phyloP scores from a whole-genome alignment of 75 land plant species.

The Adiantum capillusveneris region DNA sequence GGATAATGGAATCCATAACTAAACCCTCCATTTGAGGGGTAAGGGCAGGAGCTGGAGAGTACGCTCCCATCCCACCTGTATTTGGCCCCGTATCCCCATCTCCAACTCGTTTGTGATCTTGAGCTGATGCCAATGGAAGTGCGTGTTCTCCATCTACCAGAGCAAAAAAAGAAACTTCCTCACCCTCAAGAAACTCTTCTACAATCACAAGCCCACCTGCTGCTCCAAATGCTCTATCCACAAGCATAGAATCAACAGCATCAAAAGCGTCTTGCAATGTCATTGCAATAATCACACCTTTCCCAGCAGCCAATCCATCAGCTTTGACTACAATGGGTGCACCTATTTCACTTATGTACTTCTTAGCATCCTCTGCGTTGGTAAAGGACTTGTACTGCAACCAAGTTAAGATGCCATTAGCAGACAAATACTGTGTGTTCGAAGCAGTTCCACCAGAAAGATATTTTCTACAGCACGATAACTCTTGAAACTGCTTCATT shows the following conservation, averaged over 20 bases:
- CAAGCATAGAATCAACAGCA: constrained; percentile 85
- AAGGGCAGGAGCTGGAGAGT: constrained; percentile 87
- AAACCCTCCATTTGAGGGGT: constrained; percentile 54
- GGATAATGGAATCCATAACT: constrained; percentile 82
- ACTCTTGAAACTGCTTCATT: no score
- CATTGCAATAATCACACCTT: constrained; percentile 92
- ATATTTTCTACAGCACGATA: no score
- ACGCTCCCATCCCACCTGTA: constrained; percentile 99
- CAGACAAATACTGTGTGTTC: no score
- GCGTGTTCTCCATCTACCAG: constrained; percentile 93
- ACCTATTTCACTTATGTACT: constrained; percentile 74
- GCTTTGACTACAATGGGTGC: constrained; percentile 93
- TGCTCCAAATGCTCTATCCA: constrained; percentile 61
- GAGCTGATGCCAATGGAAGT: constrained; percentile 86
- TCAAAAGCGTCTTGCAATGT: constrained; percentile 72
- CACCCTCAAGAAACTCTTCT: constrained; percentile 92
- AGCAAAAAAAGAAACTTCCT: constrained; percentile 95
- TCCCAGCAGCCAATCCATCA: constrained; percentile 97
- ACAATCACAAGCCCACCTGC: constrained; percentile 76
- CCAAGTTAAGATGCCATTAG: no score
- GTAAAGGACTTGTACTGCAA: constrained; percentile 81
- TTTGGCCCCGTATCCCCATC: constrained; percentile 97
- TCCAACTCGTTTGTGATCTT: constrained; percentile 97
- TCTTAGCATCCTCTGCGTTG: constrained; percentile 60
- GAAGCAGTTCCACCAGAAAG: no score